Evolutionary conservation across 73 alveolate species (phyloP).

Genomic region (Tetrahymena malaccensis): DNA sequence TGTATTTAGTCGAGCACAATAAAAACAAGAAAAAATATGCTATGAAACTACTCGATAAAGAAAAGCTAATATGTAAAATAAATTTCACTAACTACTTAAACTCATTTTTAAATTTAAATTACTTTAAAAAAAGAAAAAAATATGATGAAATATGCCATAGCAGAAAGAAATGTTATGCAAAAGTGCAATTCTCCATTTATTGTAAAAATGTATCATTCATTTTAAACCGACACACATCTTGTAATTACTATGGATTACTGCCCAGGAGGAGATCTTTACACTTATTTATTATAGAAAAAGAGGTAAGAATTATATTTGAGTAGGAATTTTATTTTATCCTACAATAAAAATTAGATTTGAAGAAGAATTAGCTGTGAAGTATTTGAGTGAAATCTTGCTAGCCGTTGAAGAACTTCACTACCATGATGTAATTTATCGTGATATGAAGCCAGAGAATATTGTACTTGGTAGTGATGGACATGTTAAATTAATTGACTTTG

Average conservation of each 20-base stretch:
- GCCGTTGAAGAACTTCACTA: slow-evolving; percentile 79
- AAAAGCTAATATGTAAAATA: neutral
- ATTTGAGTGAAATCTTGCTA: slow-evolving; percentile 66
- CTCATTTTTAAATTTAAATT: neutral
- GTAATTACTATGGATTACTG: slow-evolving; percentile 16
- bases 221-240: neutral
- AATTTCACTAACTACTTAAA: neutral
- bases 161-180: neutral
- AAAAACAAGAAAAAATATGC: slow-evolving; percentile 64
- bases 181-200: neutral
- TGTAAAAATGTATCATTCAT: neutral
- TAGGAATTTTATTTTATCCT: neutral
- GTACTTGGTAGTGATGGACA: slow-evolving; percentile 84
- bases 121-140: neutral
- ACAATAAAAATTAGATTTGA: slow-evolving; percentile 26
- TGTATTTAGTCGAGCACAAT: slow-evolving; percentile 62
- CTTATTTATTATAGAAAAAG: slow-evolving; percentile 43
- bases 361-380: slow-evolving; percentile 66
- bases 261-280: slow-evolving; percentile 47
- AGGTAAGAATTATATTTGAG: neutral
- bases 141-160: neutral
- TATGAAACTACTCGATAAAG: slow-evolving; percentile 81
- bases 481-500: slow-evolving; percentile 84
- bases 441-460: slow-evolving; percentile 86
- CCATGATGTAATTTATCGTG: slow-evolving; percentile 80